phyloP scores from a whole-genome alignment of 192 early-diverging fungal species.

The Coemansia sp. region DNA sequence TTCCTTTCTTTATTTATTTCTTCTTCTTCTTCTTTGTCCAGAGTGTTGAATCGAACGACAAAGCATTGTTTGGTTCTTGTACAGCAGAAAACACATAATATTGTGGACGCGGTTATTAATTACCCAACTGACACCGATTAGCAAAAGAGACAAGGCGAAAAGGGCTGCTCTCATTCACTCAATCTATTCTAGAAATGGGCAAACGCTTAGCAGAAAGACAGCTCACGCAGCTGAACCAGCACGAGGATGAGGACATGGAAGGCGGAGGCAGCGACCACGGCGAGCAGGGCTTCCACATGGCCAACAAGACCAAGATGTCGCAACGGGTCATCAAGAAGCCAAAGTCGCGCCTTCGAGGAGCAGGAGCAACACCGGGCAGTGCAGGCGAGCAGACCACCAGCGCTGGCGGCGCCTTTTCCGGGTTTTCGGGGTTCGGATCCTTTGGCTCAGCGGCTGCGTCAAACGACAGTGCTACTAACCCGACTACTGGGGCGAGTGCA shows the following conservation, averaged over 20 bases:
- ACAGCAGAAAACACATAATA: too few species aligned
- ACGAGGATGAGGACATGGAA: constrained; percentile 38
- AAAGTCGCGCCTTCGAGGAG: constrained; percentile 43
- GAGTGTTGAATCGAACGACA: too few species aligned
- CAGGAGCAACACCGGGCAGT: neutral
- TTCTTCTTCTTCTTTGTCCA: too few species aligned
- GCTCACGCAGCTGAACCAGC: constrained; percentile 56
- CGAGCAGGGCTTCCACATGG: constrained; percentile 25
- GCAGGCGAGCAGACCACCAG: neutral
- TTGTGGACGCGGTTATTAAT: too few species aligned
- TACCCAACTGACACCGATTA: too few species aligned
- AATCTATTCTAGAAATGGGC: constrained; percentile 28
- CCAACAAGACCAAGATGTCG: constrained; percentile 23
- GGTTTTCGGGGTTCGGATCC: constrained; percentile 38
- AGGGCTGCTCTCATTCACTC: too few species aligned
- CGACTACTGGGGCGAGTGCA: neutral
- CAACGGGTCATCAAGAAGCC: constrained; percentile 48
- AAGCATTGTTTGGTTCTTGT: too few species aligned
- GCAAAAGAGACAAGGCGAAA: too few species aligned
- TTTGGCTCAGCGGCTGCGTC: neutral
- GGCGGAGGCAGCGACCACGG: constrained; percentile 10
- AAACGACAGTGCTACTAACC: neutral
- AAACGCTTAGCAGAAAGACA: constrained; percentile 54
- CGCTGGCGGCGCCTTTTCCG: constrained; percentile 18
- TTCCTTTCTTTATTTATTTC: too few species aligned